A percentile compares a stretch with the other conserved stretches of the same genome.
Evolutionary conservation across 139 green algal genomes (phyloP).

Genomic region (Tetradesmus lagerheimii): DNA sequence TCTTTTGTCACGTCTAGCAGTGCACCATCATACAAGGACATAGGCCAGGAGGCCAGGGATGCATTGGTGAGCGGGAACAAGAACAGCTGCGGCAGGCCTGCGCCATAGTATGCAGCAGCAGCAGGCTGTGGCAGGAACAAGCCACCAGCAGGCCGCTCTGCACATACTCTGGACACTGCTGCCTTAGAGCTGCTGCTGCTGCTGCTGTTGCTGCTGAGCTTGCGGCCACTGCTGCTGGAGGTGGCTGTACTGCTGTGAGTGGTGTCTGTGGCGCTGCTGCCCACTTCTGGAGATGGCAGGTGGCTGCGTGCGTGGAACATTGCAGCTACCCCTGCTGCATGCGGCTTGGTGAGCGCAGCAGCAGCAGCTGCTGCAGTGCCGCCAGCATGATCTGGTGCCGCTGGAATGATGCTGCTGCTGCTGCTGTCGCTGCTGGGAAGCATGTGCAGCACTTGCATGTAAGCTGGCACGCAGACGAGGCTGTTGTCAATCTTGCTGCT

Average conservation of each 20-base stretch:
- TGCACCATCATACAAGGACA: background rate
- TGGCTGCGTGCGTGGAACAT: background rate
- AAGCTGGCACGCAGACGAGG: background rate
- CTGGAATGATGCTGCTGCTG: background rate
- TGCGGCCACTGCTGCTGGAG: background rate
- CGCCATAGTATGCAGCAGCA: background rate
- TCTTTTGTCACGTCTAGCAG: background rate
- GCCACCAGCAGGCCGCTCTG: background rate
- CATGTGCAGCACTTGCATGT: constrained; percentile 8
- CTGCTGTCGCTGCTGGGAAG: background rate
- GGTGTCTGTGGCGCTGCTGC: background rate
- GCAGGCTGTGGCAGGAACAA: background rate
- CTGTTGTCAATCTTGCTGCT: background rate
- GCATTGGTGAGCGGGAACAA: constrained; percentile 10
- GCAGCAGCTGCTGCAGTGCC: background rate
- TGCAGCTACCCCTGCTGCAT: background rate
- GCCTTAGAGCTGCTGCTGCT: background rate
- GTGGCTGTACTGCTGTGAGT: background rate
- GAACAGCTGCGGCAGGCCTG: background rate
- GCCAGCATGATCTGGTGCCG: background rate
- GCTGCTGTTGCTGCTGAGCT: background rate
- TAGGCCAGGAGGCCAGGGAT: background rate
- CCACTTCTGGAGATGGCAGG: background rate
- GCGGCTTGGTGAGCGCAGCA: background rate
- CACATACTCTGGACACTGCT: background rate